Percentiles rank a stretch among this genome's conserved stretches.
These are phyloP conservation scores for Myxozyma neglecta DNA, from an alignment of 805 yeast species.

Conservation along the genomic window DNA sequence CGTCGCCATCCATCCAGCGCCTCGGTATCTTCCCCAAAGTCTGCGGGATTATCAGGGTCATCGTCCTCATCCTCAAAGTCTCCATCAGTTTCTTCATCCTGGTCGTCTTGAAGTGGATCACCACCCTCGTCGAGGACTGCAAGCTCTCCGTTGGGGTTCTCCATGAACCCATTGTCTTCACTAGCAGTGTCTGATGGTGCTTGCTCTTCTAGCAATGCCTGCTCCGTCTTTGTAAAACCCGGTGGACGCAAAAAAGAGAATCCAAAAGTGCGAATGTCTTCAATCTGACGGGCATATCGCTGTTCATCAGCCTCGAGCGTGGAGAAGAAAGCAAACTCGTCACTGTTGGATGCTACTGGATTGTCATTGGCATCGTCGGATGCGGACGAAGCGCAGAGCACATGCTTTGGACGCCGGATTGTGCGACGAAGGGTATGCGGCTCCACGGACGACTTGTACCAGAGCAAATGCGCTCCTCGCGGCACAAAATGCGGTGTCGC, in stretches of 20 bases:
- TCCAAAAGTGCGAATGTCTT: constrained; percentile 48
- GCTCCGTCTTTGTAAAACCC: constrained; percentile 58
- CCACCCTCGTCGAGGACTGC: constrained; percentile 26
- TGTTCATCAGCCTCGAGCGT: constrained; percentile 19
- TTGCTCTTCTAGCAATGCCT: constrained; percentile 37
- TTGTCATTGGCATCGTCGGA: background rate
- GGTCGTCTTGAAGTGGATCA: constrained; percentile 35
- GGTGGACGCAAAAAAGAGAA: constrained; percentile 54
- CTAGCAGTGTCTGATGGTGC: constrained; percentile 33
- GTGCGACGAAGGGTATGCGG: constrained; percentile 15
- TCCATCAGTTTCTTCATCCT: constrained; percentile 32
- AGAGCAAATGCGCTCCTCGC: constrained; percentile 8
- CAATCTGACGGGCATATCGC: constrained; percentile 17
- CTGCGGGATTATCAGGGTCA: constrained; percentile 13
- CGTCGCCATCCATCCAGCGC: constrained; percentile 32
- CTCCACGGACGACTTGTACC: constrained; percentile 8
- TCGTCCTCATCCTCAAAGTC: constrained; percentile 26
- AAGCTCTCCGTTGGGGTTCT: constrained; percentile 35
- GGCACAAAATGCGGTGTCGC: constrained; percentile 18
- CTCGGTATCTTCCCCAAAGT: constrained; percentile 37
- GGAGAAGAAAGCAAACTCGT: background rate
- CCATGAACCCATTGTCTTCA: constrained; percentile 43
- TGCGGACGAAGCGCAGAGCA: constrained; percentile 14
- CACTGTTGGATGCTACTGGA: background rate
- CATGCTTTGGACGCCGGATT: constrained; percentile 4